phyloP scores from a whole-genome alignment of 306 rosid genomes.

The Prunus mira region DNA sequence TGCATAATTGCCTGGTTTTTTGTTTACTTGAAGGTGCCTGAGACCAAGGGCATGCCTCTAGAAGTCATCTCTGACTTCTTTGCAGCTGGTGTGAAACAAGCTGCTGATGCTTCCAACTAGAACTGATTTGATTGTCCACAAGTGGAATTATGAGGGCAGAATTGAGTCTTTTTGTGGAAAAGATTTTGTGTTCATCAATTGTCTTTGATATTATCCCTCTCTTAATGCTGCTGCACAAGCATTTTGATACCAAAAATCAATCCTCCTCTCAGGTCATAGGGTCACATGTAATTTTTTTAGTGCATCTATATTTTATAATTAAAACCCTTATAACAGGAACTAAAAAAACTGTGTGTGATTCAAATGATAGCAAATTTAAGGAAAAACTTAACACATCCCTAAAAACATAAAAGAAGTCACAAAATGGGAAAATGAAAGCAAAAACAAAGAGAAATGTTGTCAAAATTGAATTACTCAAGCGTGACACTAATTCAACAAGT shows the following conservation, averaged over 20 bases:
- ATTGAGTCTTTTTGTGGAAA: not conserved
- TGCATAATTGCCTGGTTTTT: slow-evolving; percentile 62
- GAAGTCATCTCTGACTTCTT: slow-evolving; percentile 75
- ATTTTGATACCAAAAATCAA: not conserved
- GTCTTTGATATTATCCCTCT: not conserved
- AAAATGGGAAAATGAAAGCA: too few relatives aligned
- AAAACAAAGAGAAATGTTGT: too few relatives aligned
- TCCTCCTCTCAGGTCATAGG: not conserved
- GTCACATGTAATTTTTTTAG: not conserved
- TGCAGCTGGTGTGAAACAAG: slow-evolving; percentile 53
- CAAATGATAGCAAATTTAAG: too few relatives aligned
- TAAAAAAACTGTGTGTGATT: too few relatives aligned
- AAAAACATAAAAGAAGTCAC: too few relatives aligned
- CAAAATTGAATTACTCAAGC: too few relatives aligned
- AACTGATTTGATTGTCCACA: not conserved
- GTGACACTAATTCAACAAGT: too few relatives aligned
- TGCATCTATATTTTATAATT: too few relatives aligned
- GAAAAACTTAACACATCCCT: too few relatives aligned
- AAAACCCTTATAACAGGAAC: too few relatives aligned
- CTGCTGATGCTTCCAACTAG: slow-evolving; percentile 22
- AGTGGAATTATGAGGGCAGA: not conserved
- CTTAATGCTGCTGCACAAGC: not conserved
- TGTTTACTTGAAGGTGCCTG: slow-evolving; percentile 66
- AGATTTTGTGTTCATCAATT: not conserved
- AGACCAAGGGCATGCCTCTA: slow-evolving; percentile 78